Evolutionary conservation across 495 filamentous ascomycete genomes (phyloP).

Genomic region (Penicillium simplicissimum): DNA sequence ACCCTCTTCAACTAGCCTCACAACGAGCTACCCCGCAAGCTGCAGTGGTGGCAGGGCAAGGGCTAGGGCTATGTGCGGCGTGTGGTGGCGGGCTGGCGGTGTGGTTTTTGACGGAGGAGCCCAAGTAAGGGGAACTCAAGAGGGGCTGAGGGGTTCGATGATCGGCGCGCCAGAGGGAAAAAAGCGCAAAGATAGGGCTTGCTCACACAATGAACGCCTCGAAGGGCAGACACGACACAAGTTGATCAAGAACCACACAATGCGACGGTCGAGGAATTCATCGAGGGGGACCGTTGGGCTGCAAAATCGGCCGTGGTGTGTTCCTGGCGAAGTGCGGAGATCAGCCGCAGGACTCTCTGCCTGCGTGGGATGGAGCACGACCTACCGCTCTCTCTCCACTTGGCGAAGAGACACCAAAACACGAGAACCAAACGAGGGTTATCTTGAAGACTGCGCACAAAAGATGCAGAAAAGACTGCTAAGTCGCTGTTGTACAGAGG

Average conservation of each 20-base stretch:
- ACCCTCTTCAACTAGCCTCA: not conserved
- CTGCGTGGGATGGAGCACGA: conserved; percentile 29
- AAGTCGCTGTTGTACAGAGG: conserved; percentile 42
- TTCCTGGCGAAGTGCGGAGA: conserved; percentile 34
- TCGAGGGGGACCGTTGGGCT: conserved; percentile 17
- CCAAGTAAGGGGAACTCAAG: conserved; percentile 43
- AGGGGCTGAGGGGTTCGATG: conserved; percentile 46
- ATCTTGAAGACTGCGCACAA: conserved; percentile 16
- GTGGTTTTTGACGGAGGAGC: conserved; percentile 26
- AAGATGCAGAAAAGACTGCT: conserved; percentile 26
- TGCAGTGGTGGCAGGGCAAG: conserved; percentile 2
- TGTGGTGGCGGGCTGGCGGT: conserved; percentile 36
- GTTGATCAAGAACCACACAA: conserved; percentile 10
- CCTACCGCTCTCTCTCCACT: conserved; percentile 27
- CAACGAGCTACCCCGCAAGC: not conserved
- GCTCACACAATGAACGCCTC: conserved; percentile 51
- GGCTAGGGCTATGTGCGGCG: conserved; percentile 1
- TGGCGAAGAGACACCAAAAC: conserved; percentile 19
- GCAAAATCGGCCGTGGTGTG: conserved; percentile 17
- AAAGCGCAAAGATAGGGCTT: conserved; percentile 11
- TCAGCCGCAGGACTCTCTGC: conserved; percentile 28
- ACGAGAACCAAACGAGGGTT: conserved; percentile 29
- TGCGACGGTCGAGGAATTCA: conserved; percentile 9
- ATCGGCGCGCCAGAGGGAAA: conserved; percentile 33
- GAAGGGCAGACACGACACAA: conserved; percentile 24